Evolutionary conservation across 2,329 filamentous ascomycete genomes (phyloP), one percentile per base, ranked within the genome.

Genomic region (Pyrenophora graminea): DNA sequence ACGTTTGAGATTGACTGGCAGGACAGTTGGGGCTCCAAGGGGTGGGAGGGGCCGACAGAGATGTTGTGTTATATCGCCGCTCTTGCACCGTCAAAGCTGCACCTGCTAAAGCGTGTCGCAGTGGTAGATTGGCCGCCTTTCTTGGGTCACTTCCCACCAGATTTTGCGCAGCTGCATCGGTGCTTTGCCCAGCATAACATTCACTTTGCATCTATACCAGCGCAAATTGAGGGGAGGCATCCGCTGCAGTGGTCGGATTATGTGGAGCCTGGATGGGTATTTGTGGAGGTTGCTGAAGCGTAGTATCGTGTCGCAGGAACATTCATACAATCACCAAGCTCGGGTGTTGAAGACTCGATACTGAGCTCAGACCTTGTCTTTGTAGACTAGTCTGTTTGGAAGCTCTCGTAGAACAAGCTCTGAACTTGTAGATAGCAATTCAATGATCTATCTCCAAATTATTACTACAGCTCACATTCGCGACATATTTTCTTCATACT

Each of bases 1-100:
- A 51, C 39, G 2, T 47, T 51, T 36, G 48, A 51, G 34, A 42
- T 51, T 17, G 48, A 51, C 25, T 51, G 48, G 43, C 43, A 47
- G 33, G 48, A 51, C 25, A 38, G 47, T 21, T 51, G 48, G 48
- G 48, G 48, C 18, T 31, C 43, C 15, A 51, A 41, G 19, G 48
- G 48, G n/a, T 51, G 48, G 48, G 48, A 47, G 17, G 48, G 43
- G 2, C 48, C 48, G 18, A 51, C 48, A 13, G 48, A 47, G 18
- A 47, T 51, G 38, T 21, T 51, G 25, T 38, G 38, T 38, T 9
- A 19, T 37, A 25, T 51, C 6, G 48, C 48, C 31, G 38, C 12
- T 6, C 25, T 42, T n/a, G 48, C 48, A n/a, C 33, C 43, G 32
- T 8, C 32, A 12, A 41, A 13, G 15, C 43, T 51, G 15, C 27